Base-by-base conservation (phyloP, 2,329 filamentous ascomycete species). In the Ophiobolus disseminans region DNA sequence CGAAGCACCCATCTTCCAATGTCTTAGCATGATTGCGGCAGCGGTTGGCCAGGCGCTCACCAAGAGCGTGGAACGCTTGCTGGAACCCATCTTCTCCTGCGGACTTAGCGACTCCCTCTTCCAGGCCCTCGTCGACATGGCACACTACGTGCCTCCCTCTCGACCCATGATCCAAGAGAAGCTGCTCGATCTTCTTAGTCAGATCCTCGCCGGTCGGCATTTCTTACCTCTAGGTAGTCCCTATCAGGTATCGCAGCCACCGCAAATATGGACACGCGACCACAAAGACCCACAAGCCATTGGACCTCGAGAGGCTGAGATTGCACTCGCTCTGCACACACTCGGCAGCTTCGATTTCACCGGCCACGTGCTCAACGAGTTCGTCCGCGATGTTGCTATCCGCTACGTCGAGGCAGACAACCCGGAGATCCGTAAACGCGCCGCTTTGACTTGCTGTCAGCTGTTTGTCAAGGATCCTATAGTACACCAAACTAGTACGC, bases 331-430 rank as follows among this genome's bases (percentile, higher is more conserved):
- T 3, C 81, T 99, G 13, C 92, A 96, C 65, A 99, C 95, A 0
- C 80, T 99, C 0, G 95, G 94, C n/a, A 97, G 91, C 69, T 99
- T 99, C 65, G 94, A 99, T 72, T 99, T 99, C 41, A 68, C 62
- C 11, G 87, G 90, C 2, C 91, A 97, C 66, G 89, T 97, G 13
- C 78, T 99, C 13, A 99, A 99, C 65, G 95, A 99, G 70, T 99
- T 99, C 62, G 94, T 99, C 21, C 89, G 94, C 19, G 94, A 99
- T 69, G 94, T 99, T 40, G 94, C 95, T 3, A 95, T 99, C 68
- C 94, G 93, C 71, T 99, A 97, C 63, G 93, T 99, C 32, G 93
- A 99, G 62, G 94, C 96, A 56, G 93, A 97, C 61, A 95, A 96
- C 63, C 83, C 91, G 0, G 90, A 95, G 57, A 97, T 96, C 40